Base-by-base conservation (phyloP, 768 basidiomycete species). In the Mycena galopus region DNA sequence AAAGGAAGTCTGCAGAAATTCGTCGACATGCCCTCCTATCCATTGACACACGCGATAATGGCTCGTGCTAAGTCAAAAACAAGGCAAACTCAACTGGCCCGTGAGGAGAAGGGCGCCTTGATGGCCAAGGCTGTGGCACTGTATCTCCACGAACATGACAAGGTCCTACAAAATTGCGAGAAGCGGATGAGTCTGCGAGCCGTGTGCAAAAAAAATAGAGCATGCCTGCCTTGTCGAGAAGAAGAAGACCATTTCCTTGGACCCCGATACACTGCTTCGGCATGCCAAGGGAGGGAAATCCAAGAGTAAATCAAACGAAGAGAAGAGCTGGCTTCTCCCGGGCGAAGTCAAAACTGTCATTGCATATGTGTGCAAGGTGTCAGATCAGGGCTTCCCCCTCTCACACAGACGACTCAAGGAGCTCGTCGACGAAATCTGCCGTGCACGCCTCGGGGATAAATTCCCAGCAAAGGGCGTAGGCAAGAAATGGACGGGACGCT, bases 391-490 rank as follows among this genome's bases (percentile, higher is more conserved):
- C 35, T 35, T 35, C 35, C 35, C 35, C 12, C 35, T 35, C 6
- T 81, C 58, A 42, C 83, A 84, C 59, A 29, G 58, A 21, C 58
- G 76, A 8, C 67, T 87, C 2, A 80, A 80, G 63, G 82, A 83
- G 68, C 74, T 79, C 74, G 83, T 81, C 33, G 78, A 86, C 70
- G 51, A 67, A 3, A 81, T 85, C 32, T 73, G 70, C 33, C 50
- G 56, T 7, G 81, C 83, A 17, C 67, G 75, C 0, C 73, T 80
- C 37, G 82, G 82, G 8, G 65, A 75, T 50, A 39, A 67, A 39
- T 85, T 83, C 61, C 83, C 79, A 7, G 53, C 58, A 11, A 30
- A 30, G 7, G 81, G 84, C 42, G 79, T 86, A 37, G 84, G 85
- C 1, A 77, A 78, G 30, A 78, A 83, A 19, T 86, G 84, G 84